phyloP scores from a whole-genome alignment of 352 stramenopile species.

The Phytophthora cactorum region DNA sequence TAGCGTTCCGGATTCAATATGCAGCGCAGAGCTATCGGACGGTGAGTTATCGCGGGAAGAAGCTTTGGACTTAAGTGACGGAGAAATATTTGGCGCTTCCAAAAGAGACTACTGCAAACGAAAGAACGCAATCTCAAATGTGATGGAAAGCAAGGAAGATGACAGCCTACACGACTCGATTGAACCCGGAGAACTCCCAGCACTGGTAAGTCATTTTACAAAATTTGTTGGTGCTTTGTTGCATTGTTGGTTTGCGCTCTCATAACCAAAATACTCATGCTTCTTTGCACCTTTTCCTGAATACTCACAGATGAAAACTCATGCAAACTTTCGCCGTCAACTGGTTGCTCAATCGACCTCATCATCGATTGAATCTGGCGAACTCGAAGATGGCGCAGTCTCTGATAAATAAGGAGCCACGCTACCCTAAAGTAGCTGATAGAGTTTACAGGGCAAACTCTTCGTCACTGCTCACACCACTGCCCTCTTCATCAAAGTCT shows the following conservation, averaged over 20 bases:
- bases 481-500: constrained; percentile 17
- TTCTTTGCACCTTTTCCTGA: constrained; percentile 7
- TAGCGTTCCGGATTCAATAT: constrained; percentile 36
- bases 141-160: constrained; percentile 14
- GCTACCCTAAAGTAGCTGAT: neutral
- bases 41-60: constrained; percentile 38
- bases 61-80: constrained; percentile 61
- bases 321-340: constrained; percentile 28
- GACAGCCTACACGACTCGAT: constrained; percentile 37
- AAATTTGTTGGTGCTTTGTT: neutral
- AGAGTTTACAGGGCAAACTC: constrained; percentile 21
- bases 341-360: constrained; percentile 23
- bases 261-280: constrained; percentile 2
- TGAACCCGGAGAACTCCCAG: constrained; percentile 61
- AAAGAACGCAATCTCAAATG: constrained; percentile 31
- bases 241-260: neutral
- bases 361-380: constrained; percentile 41
- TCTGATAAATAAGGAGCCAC: constrained; percentile 7
- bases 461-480: constrained; percentile 31
- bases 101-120: constrained; percentile 31
- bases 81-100: constrained; percentile 55
- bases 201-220: constrained; percentile 23
- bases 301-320: constrained; percentile 23
- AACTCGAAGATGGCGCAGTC: constrained; percentile 35
- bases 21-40: constrained; percentile 51